Evolutionary conservation across 1,284 basidiomycete species (phyloP).

Genomic region (Meira nashicola): DNA sequence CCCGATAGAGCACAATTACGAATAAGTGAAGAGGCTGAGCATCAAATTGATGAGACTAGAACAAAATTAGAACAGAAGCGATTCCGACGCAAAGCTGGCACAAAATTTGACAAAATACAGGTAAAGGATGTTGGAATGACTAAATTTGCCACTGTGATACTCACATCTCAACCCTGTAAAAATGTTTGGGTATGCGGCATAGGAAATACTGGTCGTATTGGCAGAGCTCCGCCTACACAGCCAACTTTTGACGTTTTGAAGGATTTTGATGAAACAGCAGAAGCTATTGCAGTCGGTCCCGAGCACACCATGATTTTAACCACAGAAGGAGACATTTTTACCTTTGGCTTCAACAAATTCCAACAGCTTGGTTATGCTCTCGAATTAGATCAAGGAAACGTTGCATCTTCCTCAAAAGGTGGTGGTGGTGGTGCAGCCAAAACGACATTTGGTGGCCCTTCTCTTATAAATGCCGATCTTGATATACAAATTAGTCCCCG

Average conservation of each 20-base stretch:
- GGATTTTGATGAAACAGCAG: conserved; percentile 59
- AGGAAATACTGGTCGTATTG: conserved; percentile 57
- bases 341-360: conserved; percentile 77
- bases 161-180: conserved; percentile 40
- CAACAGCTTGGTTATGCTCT: conserved; percentile 76
- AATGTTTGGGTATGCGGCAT: conserved; percentile 50
- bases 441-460: conserved; percentile 21
- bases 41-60: neutral
- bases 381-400: conserved; percentile 57
- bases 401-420: conserved; percentile 27
- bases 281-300: conserved; percentile 72
- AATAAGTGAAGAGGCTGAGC: conserved; percentile 4
- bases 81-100: conserved; percentile 21
- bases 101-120: conserved; percentile 36
- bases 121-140: conserved; percentile 46
- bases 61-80: neutral
- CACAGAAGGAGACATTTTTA: conserved; percentile 71
- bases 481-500: conserved; percentile 70
- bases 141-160: conserved; percentile 42
- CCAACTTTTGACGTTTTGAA: conserved; percentile 65
- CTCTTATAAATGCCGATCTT: conserved; percentile 25
- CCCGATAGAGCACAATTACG: conserved; percentile 72
- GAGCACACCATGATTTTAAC: conserved; percentile 90
- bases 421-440: conserved; percentile 43
- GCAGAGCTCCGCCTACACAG: conserved; percentile 73